A percentile compares a stretch with the other conserved stretches of the same genome.
phyloP scores from a whole-genome alignment of 495 filamentous ascomycete genomes.

The Aspergillus biplanus region DNA sequence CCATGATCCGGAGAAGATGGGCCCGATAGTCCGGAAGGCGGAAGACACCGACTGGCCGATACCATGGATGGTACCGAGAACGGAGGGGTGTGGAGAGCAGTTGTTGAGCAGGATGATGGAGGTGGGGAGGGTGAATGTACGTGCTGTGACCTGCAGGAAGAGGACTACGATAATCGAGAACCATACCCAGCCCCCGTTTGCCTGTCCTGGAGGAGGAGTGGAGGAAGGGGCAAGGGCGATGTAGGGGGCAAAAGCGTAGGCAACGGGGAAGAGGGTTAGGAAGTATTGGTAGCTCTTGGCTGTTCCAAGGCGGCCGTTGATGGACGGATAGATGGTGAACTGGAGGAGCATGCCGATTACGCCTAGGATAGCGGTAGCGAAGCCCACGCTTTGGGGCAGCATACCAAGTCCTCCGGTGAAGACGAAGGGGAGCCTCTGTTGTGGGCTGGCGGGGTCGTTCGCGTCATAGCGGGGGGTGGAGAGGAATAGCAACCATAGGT shows the following conservation, averaged over 20 bases:
- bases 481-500: conserved; percentile 83
- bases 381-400: conserved; percentile 71
- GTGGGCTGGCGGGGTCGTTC: conserved; percentile 44
- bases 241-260: conserved; percentile 74
- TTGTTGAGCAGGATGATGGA: conserved; percentile 84
- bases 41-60: conserved; percentile 75
- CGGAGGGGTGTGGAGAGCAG: conserved; percentile 77
- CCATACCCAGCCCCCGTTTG: conserved; percentile 70
- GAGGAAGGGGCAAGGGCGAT: conserved; percentile 69
- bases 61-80: conserved; percentile 82
- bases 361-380: conserved; percentile 79
- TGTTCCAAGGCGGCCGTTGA: conserved; percentile 70
- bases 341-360: conserved; percentile 77
- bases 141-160: conserved; percentile 72
- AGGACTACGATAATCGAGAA: conserved; percentile 67
- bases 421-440: conserved; percentile 60
- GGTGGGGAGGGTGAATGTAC: conserved; percentile 81
- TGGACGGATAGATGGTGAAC: conserved; percentile 72
- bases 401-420: conserved; percentile 85
- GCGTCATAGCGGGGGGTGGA: conserved; percentile 73
- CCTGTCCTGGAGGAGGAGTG: conserved; percentile 60
- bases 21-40: conserved; percentile 73
- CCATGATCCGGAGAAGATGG: conserved; percentile 68
- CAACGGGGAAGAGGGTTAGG: conserved; percentile 71
- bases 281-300: conserved; percentile 68